These are phyloP conservation scores for Linum trigynum DNA, from an alignment of 345 rosid genomes.

Conservation along the genomic window DNA sequence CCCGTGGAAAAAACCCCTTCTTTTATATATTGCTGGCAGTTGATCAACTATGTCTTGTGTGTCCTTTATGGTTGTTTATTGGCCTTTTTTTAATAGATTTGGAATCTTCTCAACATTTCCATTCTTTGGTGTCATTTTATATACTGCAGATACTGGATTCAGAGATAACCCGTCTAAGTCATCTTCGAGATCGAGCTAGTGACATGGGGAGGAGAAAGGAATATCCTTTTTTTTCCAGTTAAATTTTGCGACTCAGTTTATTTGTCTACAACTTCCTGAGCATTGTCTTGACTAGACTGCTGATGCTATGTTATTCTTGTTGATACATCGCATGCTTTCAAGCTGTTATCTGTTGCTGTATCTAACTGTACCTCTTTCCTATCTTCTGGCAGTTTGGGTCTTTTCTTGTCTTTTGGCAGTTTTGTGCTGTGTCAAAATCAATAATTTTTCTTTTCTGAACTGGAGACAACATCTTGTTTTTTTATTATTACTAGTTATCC, in stretches of 20 bases:
- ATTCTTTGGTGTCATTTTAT: slow-evolving; percentile 6
- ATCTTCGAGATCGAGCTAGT: slow-evolving; percentile 99
- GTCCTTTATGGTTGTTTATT: not conserved
- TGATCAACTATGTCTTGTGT: not conserved
- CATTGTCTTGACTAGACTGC: not conserved
- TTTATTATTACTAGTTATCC: slow-evolving; percentile 23
- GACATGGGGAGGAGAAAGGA: slow-evolving; percentile 87
- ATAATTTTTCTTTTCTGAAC: no score
- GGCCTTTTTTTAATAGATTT: not conserved
- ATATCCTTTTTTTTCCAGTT: slow-evolving; percentile 63
- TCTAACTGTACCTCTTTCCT: no score
- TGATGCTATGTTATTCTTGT: not conserved
- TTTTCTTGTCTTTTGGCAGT: not conserved
- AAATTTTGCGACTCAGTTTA: not conserved
- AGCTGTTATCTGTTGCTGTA: not conserved
- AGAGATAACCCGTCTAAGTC: slow-evolving; percentile 75
- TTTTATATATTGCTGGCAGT: not conserved
- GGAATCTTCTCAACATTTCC: not conserved
- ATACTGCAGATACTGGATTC: slow-evolving; percentile 73
- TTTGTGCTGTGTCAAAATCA: no score
- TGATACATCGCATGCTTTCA: not conserved
- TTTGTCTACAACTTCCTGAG: not conserved
- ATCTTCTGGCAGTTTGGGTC: not conserved
- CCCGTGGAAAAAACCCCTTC: not conserved
- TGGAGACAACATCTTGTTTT: no score